These are phyloP conservation scores for Apostasia shenzhenica DNA, from an alignment of 106 monocot genomes.

Conservation along the genomic window DNA sequence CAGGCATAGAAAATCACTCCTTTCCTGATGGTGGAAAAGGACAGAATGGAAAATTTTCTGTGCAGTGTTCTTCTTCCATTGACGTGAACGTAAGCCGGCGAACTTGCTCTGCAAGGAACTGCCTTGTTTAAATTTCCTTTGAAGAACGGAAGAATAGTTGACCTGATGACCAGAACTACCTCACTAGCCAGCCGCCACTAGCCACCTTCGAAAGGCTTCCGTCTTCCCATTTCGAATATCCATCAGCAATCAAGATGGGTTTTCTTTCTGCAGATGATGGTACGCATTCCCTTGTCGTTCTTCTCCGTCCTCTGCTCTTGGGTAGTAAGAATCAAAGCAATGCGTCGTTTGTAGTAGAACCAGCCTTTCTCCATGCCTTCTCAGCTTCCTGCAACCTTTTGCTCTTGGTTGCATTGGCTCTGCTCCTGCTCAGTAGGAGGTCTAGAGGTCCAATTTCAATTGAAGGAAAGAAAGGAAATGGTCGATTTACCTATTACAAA, in stretches of 20 bases:
- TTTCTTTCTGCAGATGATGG: neutral
- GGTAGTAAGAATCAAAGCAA: neutral
- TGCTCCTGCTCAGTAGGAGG: constrained; percentile 24
- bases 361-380: constrained; percentile 33
- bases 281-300: neutral
- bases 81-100: neutral
- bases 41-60: no score
- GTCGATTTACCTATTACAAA: constrained; percentile 27
- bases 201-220: no score
- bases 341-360: constrained; percentile 21
- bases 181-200: neutral
- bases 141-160: neutral
- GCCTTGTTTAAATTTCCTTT: neutral
- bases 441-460: constrained; percentile 6
- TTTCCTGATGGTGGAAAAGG: no score
- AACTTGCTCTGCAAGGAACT: constrained; percentile 2
- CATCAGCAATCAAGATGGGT: neutral
- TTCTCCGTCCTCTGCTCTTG: no score
- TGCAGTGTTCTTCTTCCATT: no score
- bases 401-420: constrained; percentile 29
- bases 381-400: constrained; percentile 45
- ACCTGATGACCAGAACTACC: neutral
- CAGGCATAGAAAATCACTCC: no score
- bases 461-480: neutral
- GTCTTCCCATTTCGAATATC: no score